Evolutionary conservation across 768 basidiomycete species (phyloP).

Genomic region (Lentinula guzmanii): DNA sequence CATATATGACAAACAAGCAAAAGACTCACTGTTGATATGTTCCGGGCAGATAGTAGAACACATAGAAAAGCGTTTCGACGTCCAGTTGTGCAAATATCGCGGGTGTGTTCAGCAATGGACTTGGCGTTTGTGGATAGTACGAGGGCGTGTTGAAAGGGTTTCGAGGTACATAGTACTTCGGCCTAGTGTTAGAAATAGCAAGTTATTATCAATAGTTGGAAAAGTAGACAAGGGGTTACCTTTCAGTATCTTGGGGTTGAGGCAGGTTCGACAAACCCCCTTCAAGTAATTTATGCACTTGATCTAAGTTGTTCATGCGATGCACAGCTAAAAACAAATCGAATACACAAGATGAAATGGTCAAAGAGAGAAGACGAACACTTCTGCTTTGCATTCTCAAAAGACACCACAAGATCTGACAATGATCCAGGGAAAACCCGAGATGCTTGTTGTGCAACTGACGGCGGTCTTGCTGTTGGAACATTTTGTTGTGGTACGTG

Average conservation of each 20-base stretch:
- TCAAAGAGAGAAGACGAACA: conserved; percentile 40
- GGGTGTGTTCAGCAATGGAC: conserved; percentile 74
- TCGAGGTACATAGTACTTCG: conserved; percentile 93
- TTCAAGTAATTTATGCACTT: conserved; percentile 91
- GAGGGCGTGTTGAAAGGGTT: conserved; percentile 88
- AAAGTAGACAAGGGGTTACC: conserved; percentile 40
- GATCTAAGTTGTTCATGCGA: conserved; percentile 77
- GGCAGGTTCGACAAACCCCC: conserved; percentile 86
- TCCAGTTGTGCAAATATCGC: conserved; percentile 87
- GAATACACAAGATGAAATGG: neutral
- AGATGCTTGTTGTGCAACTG: conserved; percentile 41
- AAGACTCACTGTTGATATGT: conserved; percentile 89
- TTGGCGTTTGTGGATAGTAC: conserved; percentile 91
- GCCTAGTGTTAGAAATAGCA: conserved; percentile 42
- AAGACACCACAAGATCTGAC: conserved; percentile 89
- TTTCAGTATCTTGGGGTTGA: conserved; percentile 92
- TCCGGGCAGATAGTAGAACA: conserved; percentile 96
- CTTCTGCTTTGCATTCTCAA: conserved; percentile 95
- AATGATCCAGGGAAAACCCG: conserved; percentile 75
- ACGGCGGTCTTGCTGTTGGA: conserved; percentile 37
- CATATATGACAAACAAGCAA: neutral
- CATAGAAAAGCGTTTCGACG: conserved; percentile 95
- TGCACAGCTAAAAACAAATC: conserved; percentile 47
- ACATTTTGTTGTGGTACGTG: conserved; percentile 13
- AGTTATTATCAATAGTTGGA: conserved; percentile 2